phyloP scores from a whole-genome alignment of 2,329 filamentous ascomycete genomes.

The Exophiala spinifera region DNA sequence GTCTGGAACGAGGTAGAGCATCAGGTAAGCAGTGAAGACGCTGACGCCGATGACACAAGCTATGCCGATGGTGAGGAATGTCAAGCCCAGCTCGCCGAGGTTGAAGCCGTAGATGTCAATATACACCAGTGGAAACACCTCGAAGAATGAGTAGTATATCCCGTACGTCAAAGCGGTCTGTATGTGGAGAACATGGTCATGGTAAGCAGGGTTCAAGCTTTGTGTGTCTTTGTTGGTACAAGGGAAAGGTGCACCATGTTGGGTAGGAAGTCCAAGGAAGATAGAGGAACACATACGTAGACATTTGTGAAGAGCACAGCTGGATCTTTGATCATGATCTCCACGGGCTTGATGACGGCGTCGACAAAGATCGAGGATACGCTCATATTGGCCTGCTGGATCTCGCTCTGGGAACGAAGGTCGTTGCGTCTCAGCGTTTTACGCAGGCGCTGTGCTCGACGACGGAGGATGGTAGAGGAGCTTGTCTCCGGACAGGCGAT shows the following conservation, averaged over 20 bases:
- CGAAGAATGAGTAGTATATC: constrained; percentile 56
- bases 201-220: not conserved
- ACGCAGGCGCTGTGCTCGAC: constrained; percentile 58
- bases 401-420: constrained; percentile 62
- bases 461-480: constrained; percentile 57
- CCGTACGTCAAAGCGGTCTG: constrained; percentile 53
- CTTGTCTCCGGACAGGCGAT: constrained; percentile 64
- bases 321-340: constrained; percentile 60
- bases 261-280: too few relatives aligned
- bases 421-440: constrained; percentile 53
- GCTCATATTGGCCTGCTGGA: constrained; percentile 56
- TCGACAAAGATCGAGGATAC: constrained; percentile 43
- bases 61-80: constrained; percentile 59
- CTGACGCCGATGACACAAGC: constrained; percentile 52
- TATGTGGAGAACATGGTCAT: not conserved
- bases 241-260: too few relatives aligned
- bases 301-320: constrained; percentile 60
- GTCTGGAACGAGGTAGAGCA: constrained; percentile 52
- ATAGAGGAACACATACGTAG: constrained; percentile 54
- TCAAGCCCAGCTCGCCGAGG: constrained; percentile 56
- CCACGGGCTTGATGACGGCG: constrained; percentile 59
- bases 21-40: constrained; percentile 52
- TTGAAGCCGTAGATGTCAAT: constrained; percentile 57
- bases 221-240: too few relatives aligned
- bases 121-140: constrained; percentile 64